phyloP scores from a whole-genome alignment of 768 basidiomycete species.

The Dentipellis sp. region DNA sequence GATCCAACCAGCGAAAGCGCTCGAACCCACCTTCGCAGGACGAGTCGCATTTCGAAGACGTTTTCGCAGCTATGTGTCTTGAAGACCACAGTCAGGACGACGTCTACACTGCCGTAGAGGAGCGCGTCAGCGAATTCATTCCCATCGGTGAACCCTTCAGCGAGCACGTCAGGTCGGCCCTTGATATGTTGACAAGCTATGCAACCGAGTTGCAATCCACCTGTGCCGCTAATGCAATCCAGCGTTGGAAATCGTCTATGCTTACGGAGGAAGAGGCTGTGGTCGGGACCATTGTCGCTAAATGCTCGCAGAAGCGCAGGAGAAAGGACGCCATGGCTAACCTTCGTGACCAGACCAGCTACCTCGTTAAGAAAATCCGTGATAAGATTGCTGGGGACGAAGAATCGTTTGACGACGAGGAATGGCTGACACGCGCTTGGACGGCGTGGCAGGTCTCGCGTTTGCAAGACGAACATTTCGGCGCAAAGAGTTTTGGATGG shows the following conservation, averaged over 20 bases:
- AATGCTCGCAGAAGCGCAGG: conserved; percentile 46
- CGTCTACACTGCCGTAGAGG: conserved; percentile 11
- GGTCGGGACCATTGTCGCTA: conserved; percentile 57
- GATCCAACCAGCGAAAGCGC: conserved; percentile 14
- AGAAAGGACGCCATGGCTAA: conserved; percentile 45
- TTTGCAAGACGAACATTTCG: conserved; percentile 32
- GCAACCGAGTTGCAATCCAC: conserved; percentile 36
- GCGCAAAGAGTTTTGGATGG: conserved; percentile 55
- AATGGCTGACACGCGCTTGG: conserved; percentile 42
- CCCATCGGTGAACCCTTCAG: conserved; percentile 1
- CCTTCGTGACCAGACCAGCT: conserved; percentile 44
- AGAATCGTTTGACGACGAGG: conserved; percentile 23
- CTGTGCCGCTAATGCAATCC: conserved; percentile 36
- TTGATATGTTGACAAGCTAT: conserved; percentile 27
- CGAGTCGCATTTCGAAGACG: conserved; percentile 20
- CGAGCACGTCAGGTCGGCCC: conserved; percentile 1
- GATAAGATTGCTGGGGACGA: conserved; percentile 45
- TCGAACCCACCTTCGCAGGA: conserved; percentile 15
- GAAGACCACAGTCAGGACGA: not conserved
- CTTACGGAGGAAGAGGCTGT: conserved; percentile 58
- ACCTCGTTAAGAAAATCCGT: conserved; percentile 40
- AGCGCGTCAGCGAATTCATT: conserved; percentile 18
- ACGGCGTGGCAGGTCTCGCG: conserved; percentile 42
- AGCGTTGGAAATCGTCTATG: conserved; percentile 25
- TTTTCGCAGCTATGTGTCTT: conserved; percentile 8